Base-by-base conservation (phyloP, 139 green algal species). In the Axilococcus clingmanii region DNA sequence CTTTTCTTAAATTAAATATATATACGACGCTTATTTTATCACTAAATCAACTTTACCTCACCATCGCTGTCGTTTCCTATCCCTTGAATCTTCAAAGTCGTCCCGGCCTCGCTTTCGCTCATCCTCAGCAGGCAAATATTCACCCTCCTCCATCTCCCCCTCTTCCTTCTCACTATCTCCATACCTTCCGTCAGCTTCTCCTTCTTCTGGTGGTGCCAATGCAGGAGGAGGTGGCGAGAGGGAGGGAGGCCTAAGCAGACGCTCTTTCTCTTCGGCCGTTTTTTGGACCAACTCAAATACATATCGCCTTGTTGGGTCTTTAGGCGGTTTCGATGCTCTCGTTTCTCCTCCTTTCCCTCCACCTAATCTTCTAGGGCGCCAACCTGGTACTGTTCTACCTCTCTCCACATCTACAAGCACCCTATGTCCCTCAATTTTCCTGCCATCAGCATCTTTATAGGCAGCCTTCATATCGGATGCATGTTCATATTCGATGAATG, bases 391-490 rank as follows among this genome's bases (percentile, higher is more conserved):
- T 7, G 85, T 92, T 31, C 86, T 72, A 7, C 85, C 86, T 0
- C 84, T 75, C 69, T 94, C 86, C 28, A 94, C 85, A 42, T 94
- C 86, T 33, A 94, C 85, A 6, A 88, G 40, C 17, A 85, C 57
- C 8, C 85, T 61, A 35, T 74, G 63, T 7, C 77, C 77, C 62
- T 94, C 85, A 16, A 94, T 66, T 63, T 87, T 87, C 20, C 60
- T 67, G 7, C 86, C 83, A 40, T 94, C 86, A 0, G 67, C 72
- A 27, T 52, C 46, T 69, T 94, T 94, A 74, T 93, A 94, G 1
- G 86, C 86, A 55, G 81, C 68, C 72, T 94, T 94, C 83, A 94
- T 91, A 74, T 94, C 85, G 29, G 72, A 74, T 71, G 91, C 90
- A 63, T 88, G 72, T 68, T 94, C 86, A 56, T 70, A 94, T 74